Evolutionary conservation across 2,329 filamentous ascomycete species (phyloP).

Genomic region (Aurifilum marmelostoma): DNA sequence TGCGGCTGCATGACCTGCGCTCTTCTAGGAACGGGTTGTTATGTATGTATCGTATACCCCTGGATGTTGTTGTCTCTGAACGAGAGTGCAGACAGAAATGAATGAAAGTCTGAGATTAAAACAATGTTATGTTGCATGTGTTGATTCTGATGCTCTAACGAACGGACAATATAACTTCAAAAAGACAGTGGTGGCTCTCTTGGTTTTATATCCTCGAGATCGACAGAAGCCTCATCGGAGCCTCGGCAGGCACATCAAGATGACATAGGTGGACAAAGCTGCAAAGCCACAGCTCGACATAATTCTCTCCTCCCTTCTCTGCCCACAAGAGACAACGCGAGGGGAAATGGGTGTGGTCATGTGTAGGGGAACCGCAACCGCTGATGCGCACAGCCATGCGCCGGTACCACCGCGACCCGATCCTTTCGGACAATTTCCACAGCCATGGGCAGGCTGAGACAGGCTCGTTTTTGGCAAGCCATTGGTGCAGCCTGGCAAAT

Average conservation of each 20-base stretch:
- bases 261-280: neutral
- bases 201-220: neutral
- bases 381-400: neutral
- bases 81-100: neutral
- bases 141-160: neutral
- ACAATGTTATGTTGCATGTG: neutral
- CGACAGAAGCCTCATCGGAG: neutral
- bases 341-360: neutral
- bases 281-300: no score
- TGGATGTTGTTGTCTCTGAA: neutral
- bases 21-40: neutral
- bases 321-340: neutral
- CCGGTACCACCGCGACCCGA: neutral
- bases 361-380: neutral
- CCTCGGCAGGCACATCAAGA: neutral
- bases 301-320: neutral
- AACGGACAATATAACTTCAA: neutral
- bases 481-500: neutral
- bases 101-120: neutral
- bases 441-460: neutral
- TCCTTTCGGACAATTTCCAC: constrained; percentile 3
- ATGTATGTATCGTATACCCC: neutral
- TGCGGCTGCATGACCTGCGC: neutral
- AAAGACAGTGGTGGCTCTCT: neutral
- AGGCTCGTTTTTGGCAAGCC: neutral